Evolutionary conservation across 805 yeast species (phyloP).

Genomic region (Alloascoidea africana): DNA sequence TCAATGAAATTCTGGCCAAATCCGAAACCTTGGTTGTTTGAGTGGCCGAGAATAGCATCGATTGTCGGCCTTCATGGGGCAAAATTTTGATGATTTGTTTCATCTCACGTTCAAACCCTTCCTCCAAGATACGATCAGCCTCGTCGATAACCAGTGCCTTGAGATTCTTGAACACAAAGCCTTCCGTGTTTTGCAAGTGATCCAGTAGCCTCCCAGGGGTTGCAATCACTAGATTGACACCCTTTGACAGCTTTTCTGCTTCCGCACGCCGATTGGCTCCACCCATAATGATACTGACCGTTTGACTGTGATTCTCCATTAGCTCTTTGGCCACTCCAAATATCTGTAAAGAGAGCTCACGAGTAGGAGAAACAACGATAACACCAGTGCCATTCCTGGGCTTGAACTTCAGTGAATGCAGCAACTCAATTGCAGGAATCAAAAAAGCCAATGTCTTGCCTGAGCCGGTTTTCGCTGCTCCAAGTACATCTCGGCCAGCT

Average conservation of each 20-base stretch:
- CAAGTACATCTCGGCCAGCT: conserved; percentile 94
- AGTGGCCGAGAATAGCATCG: conserved; percentile 98
- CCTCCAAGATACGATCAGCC: conserved; percentile 94
- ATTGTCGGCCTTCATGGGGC: conserved; percentile 86
- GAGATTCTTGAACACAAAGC: conserved; percentile 86
- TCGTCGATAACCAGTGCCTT: conserved; percentile 93
- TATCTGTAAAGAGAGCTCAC: conserved; percentile 94
- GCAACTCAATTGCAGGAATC: conserved; percentile 88
- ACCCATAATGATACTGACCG: conserved; percentile 93
- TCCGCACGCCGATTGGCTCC: conserved; percentile 97
- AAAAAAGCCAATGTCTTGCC: conserved; percentile 95
- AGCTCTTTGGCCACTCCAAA: conserved; percentile 96
- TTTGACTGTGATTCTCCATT: conserved; percentile 82
- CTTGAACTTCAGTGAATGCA: conserved; percentile 82
- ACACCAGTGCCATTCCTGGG: conserved; percentile 99
- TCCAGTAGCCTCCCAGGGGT: conserved; percentile 96
- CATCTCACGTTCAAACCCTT: conserved; percentile 99
- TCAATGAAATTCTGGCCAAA: conserved; percentile 87
- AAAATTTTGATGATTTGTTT: conserved; percentile 86
- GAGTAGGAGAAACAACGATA: conserved; percentile 88
- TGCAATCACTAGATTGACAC: conserved; percentile 88
- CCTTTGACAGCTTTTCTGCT: conserved; percentile 86
- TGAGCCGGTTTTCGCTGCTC: conserved; percentile 99
- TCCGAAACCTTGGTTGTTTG: conserved; percentile 98
- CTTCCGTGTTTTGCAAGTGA: conserved; percentile 90